Evolutionary conservation across 495 filamentous ascomycete species (phyloP), one percentile per base, ranked within the genome.

Genomic region (Darksidea phi): DNA sequence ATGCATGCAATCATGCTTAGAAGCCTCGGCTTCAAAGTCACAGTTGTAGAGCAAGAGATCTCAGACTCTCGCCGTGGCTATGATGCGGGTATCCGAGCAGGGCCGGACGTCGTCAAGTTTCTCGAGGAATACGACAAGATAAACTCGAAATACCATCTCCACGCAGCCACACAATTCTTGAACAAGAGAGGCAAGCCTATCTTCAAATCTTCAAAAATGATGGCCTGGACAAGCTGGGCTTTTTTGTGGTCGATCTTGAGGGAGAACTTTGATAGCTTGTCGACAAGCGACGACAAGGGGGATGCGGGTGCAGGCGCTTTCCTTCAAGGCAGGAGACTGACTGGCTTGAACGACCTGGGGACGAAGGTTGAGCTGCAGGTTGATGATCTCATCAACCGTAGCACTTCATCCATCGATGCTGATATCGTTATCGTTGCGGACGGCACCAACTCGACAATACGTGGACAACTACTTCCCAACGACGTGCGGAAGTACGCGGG

Each of bases 241-340:
- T 47, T 80, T 36, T 64, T 78, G 12, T 83, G 82, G 55, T 71
- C 77, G 63, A 48, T 80, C 3, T 66, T 84, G 64, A 70, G 82
- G 45, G 79, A 78, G 23, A 81, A 80, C 68, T 84, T 79, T 67
- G 82, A 85, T 72, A 76, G 78, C 8, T 7, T 38, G 79, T 80
- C 54, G 54, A 34, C 15, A 70, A 73, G 28, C 72, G 67, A 15
- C 59, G 61, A 12, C 59, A 66, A 12, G 67, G 71, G 3, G 61
- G 53, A 26, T 47, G 48, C 18, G 62, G 64, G 15, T 73, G 36
- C 36, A 7, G 15, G 36, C 7, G 15, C 36, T 15, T 38, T 38
- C 36, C 36, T 38, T 15, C 36, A 38, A 15, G 36, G 36, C 36
- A 7, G 36, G 36, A 38, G 36, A 38, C 8, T 38, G 36, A 38